A percentile compares a stretch with the other conserved stretches of the same genome.
These are phyloP conservation scores for Lactarius akahatsu DNA, from an alignment of 768 basidiomycete species.

Conservation along the genomic window DNA sequence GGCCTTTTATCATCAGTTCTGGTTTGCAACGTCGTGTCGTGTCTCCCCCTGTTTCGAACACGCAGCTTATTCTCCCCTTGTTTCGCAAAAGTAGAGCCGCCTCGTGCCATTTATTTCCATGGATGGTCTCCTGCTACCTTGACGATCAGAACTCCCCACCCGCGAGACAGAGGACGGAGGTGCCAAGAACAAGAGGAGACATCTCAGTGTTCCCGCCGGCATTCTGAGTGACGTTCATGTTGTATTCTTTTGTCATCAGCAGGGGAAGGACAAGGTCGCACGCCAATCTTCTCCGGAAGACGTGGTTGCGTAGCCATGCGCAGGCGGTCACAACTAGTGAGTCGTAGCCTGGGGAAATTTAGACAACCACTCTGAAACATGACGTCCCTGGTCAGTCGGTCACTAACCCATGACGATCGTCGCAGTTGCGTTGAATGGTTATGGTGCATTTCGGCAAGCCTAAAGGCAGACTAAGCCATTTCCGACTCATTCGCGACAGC, in stretches of 20 bases:
- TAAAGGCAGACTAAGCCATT: constrained; percentile 15
- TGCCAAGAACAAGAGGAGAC: neutral
- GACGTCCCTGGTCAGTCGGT: neutral
- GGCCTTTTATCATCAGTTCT: neutral
- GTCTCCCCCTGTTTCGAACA: neutral
- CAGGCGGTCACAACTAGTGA: neutral
- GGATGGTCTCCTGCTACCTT: neutral
- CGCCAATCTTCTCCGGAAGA: neutral
- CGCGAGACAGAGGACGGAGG: neutral
- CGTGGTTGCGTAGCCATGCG: constrained; percentile 1
- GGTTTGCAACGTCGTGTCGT: neutral
- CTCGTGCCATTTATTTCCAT: neutral
- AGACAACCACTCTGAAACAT: constrained; percentile 1
- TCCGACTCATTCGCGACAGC: constrained; percentile 8
- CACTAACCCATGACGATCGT: constrained; percentile 2
- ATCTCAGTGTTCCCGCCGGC: neutral
- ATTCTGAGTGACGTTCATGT: neutral
- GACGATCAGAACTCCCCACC: neutral
- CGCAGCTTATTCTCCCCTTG: neutral
- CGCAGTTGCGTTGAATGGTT: neutral
- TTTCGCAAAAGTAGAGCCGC: neutral
- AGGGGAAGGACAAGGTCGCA: neutral
- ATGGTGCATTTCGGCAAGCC: neutral
- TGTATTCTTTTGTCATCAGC: neutral
- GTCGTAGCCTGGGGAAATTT: neutral